These are phyloP conservation scores for Phytophthora ramorum DNA, from an alignment of 352 stramenopile species.

Conservation along the genomic window DNA sequence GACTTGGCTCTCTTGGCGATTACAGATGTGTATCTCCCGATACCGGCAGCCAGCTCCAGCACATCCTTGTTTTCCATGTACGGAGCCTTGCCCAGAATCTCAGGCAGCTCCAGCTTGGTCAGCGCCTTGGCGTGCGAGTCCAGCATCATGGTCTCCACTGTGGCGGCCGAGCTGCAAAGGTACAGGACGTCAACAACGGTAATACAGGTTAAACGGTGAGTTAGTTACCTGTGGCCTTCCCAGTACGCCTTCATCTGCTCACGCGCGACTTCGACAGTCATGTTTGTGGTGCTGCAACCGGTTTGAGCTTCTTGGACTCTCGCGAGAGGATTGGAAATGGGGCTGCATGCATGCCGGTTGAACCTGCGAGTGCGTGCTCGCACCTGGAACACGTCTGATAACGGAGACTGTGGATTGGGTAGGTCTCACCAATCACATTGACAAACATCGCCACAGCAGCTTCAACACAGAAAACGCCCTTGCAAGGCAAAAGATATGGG, in stretches of 20 bases:
- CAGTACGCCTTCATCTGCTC: conserved; percentile 83
- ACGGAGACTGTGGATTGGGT: conserved; percentile 17
- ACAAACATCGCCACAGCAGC: conserved; percentile 11
- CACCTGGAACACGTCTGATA: conserved; percentile 21
- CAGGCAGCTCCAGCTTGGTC: conserved; percentile 70
- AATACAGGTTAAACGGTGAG: neutral
- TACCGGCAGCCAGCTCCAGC: conserved; percentile 61
- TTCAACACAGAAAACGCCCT: neutral
- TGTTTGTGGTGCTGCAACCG: conserved; percentile 8
- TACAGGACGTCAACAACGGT: neutral
- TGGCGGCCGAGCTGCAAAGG: conserved; percentile 44
- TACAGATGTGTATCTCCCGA: conserved; percentile 67
- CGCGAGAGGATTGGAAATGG: conserved; percentile 21
- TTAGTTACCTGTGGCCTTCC: conserved; percentile 54
- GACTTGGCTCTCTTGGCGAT: conserved; percentile 55
- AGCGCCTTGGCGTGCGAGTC: conserved; percentile 75
- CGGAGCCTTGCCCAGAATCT: conserved; percentile 75
- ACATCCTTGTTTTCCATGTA: conserved; percentile 62
- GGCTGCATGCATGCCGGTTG: conserved; percentile 3
- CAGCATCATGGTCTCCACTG: conserved; percentile 86
- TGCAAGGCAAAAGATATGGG: neutral
- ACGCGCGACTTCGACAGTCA: conserved; percentile 58
- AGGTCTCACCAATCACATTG: conserved; percentile 18
- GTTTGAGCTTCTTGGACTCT: conserved; percentile 20
- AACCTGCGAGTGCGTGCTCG: neutral